Evolutionary conservation across 148 eudicot genomes (phyloP).

Genomic region (Chenopodium album): DNA sequence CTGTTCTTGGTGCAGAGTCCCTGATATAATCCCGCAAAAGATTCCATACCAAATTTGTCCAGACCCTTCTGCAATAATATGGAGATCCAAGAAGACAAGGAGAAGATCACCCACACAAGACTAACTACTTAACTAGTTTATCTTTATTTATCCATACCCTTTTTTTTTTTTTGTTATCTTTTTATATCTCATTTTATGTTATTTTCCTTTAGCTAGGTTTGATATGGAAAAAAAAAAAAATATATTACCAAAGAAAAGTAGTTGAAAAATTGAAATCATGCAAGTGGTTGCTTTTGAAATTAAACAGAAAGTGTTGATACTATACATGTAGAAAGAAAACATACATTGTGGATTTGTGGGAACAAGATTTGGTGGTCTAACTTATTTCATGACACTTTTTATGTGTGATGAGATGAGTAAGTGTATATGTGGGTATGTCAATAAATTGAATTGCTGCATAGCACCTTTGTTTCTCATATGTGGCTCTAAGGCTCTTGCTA

Average conservation of each 20-base stretch:
- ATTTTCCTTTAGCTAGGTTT: background rate
- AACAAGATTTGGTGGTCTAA: background rate
- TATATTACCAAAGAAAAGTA: background rate
- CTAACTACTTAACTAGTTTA: background rate
- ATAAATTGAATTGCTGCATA: no score
- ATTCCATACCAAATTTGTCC: constrained; percentile 76
- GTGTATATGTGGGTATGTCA: background rate
- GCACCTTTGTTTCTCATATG: background rate
- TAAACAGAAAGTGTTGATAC: background rate
- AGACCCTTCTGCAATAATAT: constrained; percentile 62
- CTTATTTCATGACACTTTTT: no score
- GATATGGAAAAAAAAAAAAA: background rate
- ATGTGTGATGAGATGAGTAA: no score
- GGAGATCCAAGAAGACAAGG: constrained; percentile 72
- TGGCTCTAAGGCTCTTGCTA: no score
- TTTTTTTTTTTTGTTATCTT: no score
- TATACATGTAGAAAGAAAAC: background rate
- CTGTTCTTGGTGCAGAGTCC: constrained; percentile 41
- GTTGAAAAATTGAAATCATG: background rate
- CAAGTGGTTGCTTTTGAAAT: background rate
- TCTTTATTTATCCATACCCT: background rate
- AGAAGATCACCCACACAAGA: constrained; percentile 22
- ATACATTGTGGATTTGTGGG: background rate
- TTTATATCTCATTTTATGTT: no score
- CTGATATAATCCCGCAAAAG: constrained; percentile 49